Conservation (phyloP, 768 basidiomycete species). For the Russula olivacea region DNA sequence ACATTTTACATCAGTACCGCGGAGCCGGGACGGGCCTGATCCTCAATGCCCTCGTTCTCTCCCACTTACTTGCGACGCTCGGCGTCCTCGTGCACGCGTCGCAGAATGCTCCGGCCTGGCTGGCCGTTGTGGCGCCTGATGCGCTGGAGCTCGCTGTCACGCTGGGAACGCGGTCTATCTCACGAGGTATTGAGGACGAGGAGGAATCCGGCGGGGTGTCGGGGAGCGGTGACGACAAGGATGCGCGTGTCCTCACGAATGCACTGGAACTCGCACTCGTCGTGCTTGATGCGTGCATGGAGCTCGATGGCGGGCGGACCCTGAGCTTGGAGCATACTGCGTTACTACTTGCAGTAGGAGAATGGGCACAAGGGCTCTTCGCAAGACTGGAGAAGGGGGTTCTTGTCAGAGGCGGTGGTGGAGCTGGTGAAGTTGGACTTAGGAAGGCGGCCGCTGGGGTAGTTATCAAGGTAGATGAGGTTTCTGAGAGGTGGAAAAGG, state of each 20-base stretch:
- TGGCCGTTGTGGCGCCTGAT: conserved; percentile 75
- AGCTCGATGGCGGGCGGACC: conserved; percentile 70
- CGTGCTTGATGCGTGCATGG: conserved; percentile 66
- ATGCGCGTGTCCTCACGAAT: conserved; percentile 67
- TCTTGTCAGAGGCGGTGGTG: conserved; percentile 57
- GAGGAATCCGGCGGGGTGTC: conserved; percentile 25
- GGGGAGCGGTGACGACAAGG: conserved; percentile 37
- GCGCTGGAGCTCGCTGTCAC: conserved; percentile 78
- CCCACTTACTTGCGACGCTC: conserved; percentile 70
- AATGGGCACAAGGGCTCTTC: conserved; percentile 77
- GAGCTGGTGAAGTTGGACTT: conserved; percentile 54
- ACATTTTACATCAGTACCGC: conserved; percentile 51
- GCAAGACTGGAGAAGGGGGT: conserved; percentile 57
- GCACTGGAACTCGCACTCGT: conserved; percentile 75
- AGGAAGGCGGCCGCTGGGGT: conserved; percentile 73
- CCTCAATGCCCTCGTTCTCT: conserved; percentile 68
- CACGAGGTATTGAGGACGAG: conserved; percentile 35
- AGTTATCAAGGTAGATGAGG: conserved; percentile 69
- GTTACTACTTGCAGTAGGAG: conserved; percentile 62
- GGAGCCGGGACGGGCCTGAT: conserved; percentile 79
- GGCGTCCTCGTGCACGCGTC: conserved; percentile 78
- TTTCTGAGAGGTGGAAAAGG: conserved; percentile 61
- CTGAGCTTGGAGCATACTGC: conserved; percentile 71
- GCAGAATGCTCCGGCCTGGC: conserved; percentile 73
- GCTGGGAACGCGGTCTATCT: conserved; percentile 61